Base-by-base conservation (phyloP, 495 filamentous ascomycete genomes). In the Trichoderma asperelloides region DNA sequence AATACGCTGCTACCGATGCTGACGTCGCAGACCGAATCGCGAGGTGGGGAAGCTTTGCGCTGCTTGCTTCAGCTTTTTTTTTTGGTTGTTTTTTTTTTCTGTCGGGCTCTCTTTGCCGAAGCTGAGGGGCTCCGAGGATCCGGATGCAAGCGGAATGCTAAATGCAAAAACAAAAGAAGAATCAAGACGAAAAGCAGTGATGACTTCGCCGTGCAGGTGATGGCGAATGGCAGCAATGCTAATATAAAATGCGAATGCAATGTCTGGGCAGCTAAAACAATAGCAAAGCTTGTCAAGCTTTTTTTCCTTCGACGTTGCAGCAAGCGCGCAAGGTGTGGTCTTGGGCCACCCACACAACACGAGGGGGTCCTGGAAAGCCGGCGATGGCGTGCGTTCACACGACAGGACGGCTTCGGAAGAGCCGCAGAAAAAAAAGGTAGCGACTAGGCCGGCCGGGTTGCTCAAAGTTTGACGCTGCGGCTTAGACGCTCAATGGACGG, bases 21-120 rank as follows among this genome's bases (percentile, higher is more conserved):
- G 64, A 65, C 40, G 64, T 65, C 40, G 64, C 64, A 47, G 64
- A 47, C 13, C 55, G 55, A 60, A 18, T 21, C 55, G 55, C 9
- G 23, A 30, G 11, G 55, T 60, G 55, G 55, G 55, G 55, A 25
- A 28, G 43, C 43, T 16, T 47, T 47, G 43, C 43, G 43, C n/a
- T 47, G 43, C 43, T 8, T 45, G 15, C 15, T n/a, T 57, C 11
- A 27, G n/a, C 21, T 12, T 12, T 57, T 12, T 25, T 21, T 12
- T 27, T 21, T 9, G 18, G 9, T 57, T 57, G 49, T n/a, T 37
- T n/a, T 13, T 27, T 25, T 12, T 60, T 27, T 15, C 49, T 21
- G 47, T 47, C 23, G 25, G 23, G 4, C 27, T 57, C 33, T 37
- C 5, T 60, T 23, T 11, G 23, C 55, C 55, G 55, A 60, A 25